phyloP scores from a whole-genome alignment of 2,329 filamentous ascomycete species.

The Fusarium armeniacum region DNA sequence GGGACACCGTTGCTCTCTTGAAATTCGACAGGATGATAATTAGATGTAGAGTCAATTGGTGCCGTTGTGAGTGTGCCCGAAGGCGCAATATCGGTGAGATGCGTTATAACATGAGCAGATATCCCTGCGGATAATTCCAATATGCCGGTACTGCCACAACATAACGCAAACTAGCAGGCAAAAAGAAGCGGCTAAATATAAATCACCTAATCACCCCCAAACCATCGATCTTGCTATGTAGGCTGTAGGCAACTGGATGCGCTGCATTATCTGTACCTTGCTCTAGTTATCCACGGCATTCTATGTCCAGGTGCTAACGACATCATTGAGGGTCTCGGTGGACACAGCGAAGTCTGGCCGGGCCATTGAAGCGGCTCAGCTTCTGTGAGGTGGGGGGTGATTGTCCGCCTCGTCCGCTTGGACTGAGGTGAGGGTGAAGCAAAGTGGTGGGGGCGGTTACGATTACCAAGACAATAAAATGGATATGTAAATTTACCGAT shows the following conservation, averaged over 20 bases:
- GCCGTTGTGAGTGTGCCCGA: slow-evolving; percentile 6
- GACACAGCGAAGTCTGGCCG: slow-evolving; percentile 39
- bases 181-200: slow-evolving; percentile 39
- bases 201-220: slow-evolving; percentile 4
- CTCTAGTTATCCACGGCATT: slow-evolving; percentile 38
- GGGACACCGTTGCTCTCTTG: neutral
- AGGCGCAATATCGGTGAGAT: slow-evolving; percentile 27
- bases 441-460: slow-evolving; percentile 26
- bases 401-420: slow-evolving; percentile 28
- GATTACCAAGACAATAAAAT: slow-evolving; percentile 39
- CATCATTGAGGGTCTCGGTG: slow-evolving; percentile 46
- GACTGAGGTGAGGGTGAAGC: slow-evolving; percentile 23
- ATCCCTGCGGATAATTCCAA: slow-evolving; percentile 25
- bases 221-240: neutral
- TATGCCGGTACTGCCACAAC: neutral
- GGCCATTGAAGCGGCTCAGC: slow-evolving; percentile 36
- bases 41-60: slow-evolving; percentile 5
- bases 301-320: slow-evolving; percentile 41
- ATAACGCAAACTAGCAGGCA: slow-evolving; percentile 22
- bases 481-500: slow-evolving; percentile 25
- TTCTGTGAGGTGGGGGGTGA: slow-evolving; percentile 29
- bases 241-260: neutral
- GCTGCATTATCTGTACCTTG: slow-evolving; percentile 11
- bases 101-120: slow-evolving; percentile 13
- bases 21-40: neutral